These are phyloP conservation scores for Clitopilus passeckerianus DNA, from an alignment of 768 basidiomycete species.

Conservation along the genomic window DNA sequence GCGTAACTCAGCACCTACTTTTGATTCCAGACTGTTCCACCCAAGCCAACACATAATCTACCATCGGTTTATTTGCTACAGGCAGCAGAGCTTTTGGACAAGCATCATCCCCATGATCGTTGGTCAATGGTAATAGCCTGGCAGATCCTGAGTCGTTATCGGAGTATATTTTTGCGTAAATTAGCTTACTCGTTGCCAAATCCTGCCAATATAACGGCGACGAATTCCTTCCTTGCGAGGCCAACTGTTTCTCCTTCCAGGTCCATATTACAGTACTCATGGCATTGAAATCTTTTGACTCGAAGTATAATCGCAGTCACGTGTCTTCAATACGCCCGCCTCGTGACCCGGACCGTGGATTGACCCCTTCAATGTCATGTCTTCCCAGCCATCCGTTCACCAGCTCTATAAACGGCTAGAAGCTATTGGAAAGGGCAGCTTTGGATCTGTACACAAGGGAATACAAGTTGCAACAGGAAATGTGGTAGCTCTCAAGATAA, in stretches of 20 bases:
- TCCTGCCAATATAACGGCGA: constrained; percentile 84
- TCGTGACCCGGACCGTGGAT: neutral
- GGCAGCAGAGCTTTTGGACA: constrained; percentile 87
- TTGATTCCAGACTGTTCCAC: constrained; percentile 81
- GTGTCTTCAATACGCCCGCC: neutral
- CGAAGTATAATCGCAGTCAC: neutral
- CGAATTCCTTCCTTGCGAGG: constrained; percentile 68
- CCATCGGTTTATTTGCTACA: constrained; percentile 81
- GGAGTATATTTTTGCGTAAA: constrained; percentile 1
- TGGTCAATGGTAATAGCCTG: constrained; percentile 72
- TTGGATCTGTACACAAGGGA: constrained; percentile 94
- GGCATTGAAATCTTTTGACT: neutral
- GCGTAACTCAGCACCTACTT: constrained; percentile 40
- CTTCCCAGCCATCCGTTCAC: constrained; percentile 56
- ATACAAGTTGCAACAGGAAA: constrained; percentile 80
- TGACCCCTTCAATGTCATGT: constrained; percentile 7
- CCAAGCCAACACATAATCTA: constrained; percentile 83
- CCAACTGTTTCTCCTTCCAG: constrained; percentile 51
- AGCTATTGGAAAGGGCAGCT: constrained; percentile 93
- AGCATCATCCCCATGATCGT: constrained; percentile 74
- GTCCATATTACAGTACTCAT: constrained; percentile 40
- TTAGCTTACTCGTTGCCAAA: constrained; percentile 81
- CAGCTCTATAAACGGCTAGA: constrained; percentile 83
- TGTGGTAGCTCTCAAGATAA: constrained; percentile 95
- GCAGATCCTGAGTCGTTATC: constrained; percentile 11